Evolutionary conservation across 352 stramenopile species (phyloP).

Genomic region (Globisporangium paroecandrum): DNA sequence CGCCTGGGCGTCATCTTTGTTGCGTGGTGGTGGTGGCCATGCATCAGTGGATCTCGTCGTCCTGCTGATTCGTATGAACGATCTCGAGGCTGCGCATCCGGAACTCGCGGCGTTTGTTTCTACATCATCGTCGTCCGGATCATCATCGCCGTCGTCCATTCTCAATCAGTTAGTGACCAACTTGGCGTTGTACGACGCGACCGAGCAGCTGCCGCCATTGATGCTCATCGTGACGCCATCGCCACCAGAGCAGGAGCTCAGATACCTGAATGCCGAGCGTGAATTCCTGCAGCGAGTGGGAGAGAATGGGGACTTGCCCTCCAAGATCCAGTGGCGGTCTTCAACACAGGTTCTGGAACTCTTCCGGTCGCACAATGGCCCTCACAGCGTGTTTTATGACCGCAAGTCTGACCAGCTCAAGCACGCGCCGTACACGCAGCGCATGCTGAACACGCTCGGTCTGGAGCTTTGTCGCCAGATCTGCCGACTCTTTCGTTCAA

Average conservation of each 20-base stretch:
- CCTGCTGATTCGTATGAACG: conserved; percentile 54
- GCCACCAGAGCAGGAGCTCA: conserved; percentile 12
- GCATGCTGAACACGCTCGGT: conserved; percentile 53
- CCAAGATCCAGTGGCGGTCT: conserved; percentile 18
- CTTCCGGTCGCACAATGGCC: conserved; percentile 26
- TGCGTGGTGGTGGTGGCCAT: too few species aligned
- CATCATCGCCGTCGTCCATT: background rate
- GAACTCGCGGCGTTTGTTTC: conserved; percentile 27
- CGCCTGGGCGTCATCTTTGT: conserved; percentile 21
- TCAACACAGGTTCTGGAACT: conserved; percentile 25
- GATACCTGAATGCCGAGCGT: conserved; percentile 18
- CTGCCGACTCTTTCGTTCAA: conserved; percentile 32
- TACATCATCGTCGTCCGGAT: background rate
- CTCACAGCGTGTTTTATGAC: conserved; percentile 29
- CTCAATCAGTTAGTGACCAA: conserved; percentile 23
- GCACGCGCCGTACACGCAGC: conserved; percentile 63
- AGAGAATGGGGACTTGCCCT: conserved; percentile 9
- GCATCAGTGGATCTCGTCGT: conserved; percentile 38
- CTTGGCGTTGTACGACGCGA: conserved; percentile 26
- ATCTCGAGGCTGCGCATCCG: conserved; percentile 52
- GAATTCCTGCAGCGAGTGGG: conserved; percentile 19
- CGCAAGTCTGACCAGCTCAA: conserved; percentile 41
- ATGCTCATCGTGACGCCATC: conserved; percentile 42
- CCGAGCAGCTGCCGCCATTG: conserved; percentile 21
- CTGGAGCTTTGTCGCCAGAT: conserved; percentile 48